phyloP scores from a whole-genome alignment of 169 alveolate species.

The Theileria equi region DNA sequence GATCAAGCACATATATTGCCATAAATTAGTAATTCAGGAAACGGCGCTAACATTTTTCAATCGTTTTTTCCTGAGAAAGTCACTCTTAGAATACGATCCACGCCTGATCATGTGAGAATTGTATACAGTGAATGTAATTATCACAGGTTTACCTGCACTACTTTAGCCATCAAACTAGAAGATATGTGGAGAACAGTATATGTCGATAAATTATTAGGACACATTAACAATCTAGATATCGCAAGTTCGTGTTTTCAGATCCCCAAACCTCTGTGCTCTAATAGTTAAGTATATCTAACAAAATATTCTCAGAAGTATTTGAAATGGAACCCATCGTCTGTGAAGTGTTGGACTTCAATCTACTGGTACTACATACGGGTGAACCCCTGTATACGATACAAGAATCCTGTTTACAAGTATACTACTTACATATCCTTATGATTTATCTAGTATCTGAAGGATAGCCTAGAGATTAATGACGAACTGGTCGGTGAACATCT shows the following conservation, averaged over 20 bases:
- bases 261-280: neutral
- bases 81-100: conserved; percentile 59
- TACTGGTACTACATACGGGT: conserved; percentile 46
- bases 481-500: conserved; percentile 39
- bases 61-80: conserved; percentile 46
- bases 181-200: conserved; percentile 57
- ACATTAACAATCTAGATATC: conserved; percentile 34
- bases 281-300: neutral
- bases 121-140: neutral
- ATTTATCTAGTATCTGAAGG: conserved; percentile 40
- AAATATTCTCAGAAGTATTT: conserved; percentile 43
- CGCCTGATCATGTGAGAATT: conserved; percentile 39
- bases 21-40: conserved; percentile 24
- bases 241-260: too few relatives aligned
- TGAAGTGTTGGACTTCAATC: conserved; percentile 51
- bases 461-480: conserved; percentile 49
- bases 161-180: conserved; percentile 60
- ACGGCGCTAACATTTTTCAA: conserved; percentile 51
- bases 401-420: neutral
- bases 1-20: too few relatives aligned
- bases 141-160: conserved; percentile 57
- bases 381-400: conserved; percentile 33
- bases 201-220: conserved; percentile 50
- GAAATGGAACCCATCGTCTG: conserved; percentile 61
- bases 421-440: neutral